Percentiles rank a stretch among this genome's conserved stretches.
phyloP scores from a whole-genome alignment of 306 rosid genomes.

The Delonix regia region DNA sequence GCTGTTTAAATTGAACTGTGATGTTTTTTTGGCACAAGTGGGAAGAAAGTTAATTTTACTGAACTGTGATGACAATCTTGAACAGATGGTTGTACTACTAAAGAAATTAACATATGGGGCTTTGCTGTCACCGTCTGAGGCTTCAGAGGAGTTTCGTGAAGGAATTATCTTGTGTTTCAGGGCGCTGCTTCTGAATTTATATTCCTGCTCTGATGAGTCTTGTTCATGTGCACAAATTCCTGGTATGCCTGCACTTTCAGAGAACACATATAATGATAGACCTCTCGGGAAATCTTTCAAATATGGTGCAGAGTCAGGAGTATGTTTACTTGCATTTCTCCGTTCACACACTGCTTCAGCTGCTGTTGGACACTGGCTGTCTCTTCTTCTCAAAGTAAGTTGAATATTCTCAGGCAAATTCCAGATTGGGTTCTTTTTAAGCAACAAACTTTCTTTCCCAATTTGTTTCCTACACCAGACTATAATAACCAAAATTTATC shows the following conservation, averaged over 20 bases:
- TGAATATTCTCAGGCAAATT: slow-evolving; percentile 28
- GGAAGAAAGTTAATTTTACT: neutral
- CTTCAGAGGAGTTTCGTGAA: slow-evolving; percentile 98
- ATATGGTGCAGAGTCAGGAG: slow-evolving; percentile 55
- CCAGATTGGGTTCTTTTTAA: neutral
- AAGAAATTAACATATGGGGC: slow-evolving; percentile 94
- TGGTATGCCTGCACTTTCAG: slow-evolving; percentile 64
- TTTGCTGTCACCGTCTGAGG: slow-evolving; percentile 80
- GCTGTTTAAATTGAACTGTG: slow-evolving; percentile 30
- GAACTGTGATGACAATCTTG: slow-evolving; percentile 38
- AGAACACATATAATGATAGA: slow-evolving; percentile 39
- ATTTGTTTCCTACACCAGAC: slow-evolving; percentile 13
- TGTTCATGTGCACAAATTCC: slow-evolving; percentile 66
- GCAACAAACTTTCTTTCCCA: neutral
- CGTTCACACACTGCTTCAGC: slow-evolving; percentile 77
- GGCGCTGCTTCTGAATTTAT: slow-evolving; percentile 66
- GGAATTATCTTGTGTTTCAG: slow-evolving; percentile 81
- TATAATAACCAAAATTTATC: slow-evolving; percentile 25
- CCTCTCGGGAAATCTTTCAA: slow-evolving; percentile 40
- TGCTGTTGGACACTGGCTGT: slow-evolving; percentile 95
- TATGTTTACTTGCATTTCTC: slow-evolving; percentile 81
- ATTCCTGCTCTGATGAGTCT: slow-evolving; percentile 60
- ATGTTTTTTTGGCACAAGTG: slow-evolving; percentile 11
- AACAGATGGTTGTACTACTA: slow-evolving; percentile 90
- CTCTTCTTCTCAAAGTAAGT: slow-evolving; percentile 88